Conservation (phyloP, 352 stramenopile genomes). For the Aphanomyces euteiches region DNA sequence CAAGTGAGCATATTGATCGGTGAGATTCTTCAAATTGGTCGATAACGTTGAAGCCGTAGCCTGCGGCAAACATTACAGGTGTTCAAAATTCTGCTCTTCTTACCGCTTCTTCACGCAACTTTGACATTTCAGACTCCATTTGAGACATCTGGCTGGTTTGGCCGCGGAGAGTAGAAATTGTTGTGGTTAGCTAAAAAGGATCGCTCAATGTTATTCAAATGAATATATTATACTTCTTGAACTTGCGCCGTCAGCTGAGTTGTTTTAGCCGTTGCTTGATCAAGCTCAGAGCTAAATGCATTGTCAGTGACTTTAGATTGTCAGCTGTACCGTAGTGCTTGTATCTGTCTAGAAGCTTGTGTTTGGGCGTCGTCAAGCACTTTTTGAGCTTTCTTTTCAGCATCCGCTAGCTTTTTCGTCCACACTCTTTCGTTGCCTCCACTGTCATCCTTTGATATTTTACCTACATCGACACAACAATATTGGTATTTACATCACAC, state of each 20-base stretch:
- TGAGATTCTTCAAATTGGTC: constrained; percentile 41
- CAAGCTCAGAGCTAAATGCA: neutral
- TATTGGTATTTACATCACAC: neutral
- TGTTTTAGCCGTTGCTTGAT: neutral
- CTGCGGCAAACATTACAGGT: neutral
- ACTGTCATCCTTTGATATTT: constrained; percentile 24
- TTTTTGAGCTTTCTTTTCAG: constrained; percentile 80
- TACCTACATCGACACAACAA: neutral
- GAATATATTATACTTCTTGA: neutral
- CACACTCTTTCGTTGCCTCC: constrained; percentile 35
- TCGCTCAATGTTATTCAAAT: neutral
- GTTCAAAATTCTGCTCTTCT: neutral
- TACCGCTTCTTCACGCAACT: constrained; percentile 47
- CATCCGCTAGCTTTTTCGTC: constrained; percentile 59
- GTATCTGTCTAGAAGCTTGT: constrained; percentile 46
- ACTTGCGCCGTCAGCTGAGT: neutral
- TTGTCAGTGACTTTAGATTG: neutral
- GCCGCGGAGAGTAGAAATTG: constrained; percentile 45
- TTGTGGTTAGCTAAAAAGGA: constrained; percentile 38
- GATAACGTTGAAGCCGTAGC: constrained; percentile 49
- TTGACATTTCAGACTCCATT: constrained; percentile 40
- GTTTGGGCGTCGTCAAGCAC: constrained; percentile 65
- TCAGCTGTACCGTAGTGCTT: constrained; percentile 35
- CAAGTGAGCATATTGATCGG: constrained; percentile 45
- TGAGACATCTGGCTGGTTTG: constrained; percentile 38